A percentile compares a stretch with the other conserved stretches of the same genome.
These are phyloP conservation scores for Vachellia collinsii DNA, from an alignment of 306 rosid genomes.

Conservation along the genomic window DNA sequence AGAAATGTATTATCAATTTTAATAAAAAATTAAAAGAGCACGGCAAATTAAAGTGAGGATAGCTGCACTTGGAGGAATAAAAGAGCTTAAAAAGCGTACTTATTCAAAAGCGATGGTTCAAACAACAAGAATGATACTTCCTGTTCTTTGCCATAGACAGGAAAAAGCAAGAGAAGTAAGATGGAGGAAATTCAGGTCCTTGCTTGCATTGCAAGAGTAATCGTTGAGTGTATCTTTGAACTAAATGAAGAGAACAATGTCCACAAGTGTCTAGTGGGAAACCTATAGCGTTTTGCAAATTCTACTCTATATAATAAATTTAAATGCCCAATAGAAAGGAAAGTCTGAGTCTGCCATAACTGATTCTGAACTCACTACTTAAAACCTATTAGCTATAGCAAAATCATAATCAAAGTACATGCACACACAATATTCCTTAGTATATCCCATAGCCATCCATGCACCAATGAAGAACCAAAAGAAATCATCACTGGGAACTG, in stretches of 20 bases:
- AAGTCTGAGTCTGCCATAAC: neutral
- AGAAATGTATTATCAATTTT: no score
- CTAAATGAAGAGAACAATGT: neutral
- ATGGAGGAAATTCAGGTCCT: neutral
- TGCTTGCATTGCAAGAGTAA: neutral
- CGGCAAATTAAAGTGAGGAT: no score
- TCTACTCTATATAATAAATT: slow-evolving; percentile 1
- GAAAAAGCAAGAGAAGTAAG: neutral
- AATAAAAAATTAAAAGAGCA: no score
- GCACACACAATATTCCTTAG: slow-evolving; percentile 35
- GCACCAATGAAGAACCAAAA: slow-evolving; percentile 39
- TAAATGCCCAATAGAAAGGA: neutral
- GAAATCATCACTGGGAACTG: slow-evolving; percentile 73
- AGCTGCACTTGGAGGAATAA: no score
- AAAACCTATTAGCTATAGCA: slow-evolving; percentile 32
- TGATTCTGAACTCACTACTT: neutral
- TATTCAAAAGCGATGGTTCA: neutral
- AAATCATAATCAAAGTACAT: slow-evolving; percentile 44
- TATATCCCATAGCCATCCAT: slow-evolving; percentile 26
- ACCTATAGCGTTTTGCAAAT: neutral
- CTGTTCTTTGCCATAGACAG: neutral
- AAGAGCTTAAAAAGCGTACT: no score
- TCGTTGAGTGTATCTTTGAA: neutral
- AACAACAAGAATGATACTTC: no score
- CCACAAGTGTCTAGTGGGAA: neutral